Base-by-base conservation (phyloP, 2,329 filamentous ascomycete genomes). In the Chrysosphaeria jannelii region DNA sequence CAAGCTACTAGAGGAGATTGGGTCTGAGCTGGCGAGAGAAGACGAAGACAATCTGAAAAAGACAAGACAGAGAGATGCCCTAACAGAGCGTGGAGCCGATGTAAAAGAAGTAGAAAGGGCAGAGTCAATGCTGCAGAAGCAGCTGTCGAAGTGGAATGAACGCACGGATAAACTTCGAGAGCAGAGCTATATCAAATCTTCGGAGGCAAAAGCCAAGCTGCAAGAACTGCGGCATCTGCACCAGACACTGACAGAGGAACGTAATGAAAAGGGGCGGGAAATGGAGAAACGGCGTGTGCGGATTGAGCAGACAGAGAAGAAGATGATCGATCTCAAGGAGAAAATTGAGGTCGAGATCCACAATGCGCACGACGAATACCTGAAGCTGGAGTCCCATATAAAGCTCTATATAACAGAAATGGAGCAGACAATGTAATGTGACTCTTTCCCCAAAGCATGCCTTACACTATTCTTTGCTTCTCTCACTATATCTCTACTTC, bases 301-400 rank as follows among this genome's bases (percentile, higher is more conserved):
- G 29, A 93, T 97, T 31, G 85, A 97, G 46, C 78, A 91, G 50
- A 90, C 76, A 6, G 81, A 93, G 57, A 93, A 93, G 51, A 93
- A 93, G 79, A 97, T 93, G 81, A 65, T 71, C 22, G 85, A 97
- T 44, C 56, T 97, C 34, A 93, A 91, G 40, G 85, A 93, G 42
- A 88, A 85, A 36, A 90, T 97, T 31, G 81, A 93, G 40, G 79
- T 69, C 30, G 85, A 97, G 45, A 69, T 93, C 6, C 74, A 85
- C 39, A 63, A 61, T 26, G 78, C 85, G 1, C 65, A 89, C 35
- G 79, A 89, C 33, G 76, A 93, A 49, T 97, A 90, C 45, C 57
- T 89, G 40, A 91, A 91, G 61, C 70, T 97, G 63, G 81, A 93
- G 44, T 69, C 76, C 18, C 85, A 97, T 40, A 88, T 97, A 43